Evolutionary conservation across 73 alveolate species (phyloP).

Genomic region (Durusdinium trenchii): DNA sequence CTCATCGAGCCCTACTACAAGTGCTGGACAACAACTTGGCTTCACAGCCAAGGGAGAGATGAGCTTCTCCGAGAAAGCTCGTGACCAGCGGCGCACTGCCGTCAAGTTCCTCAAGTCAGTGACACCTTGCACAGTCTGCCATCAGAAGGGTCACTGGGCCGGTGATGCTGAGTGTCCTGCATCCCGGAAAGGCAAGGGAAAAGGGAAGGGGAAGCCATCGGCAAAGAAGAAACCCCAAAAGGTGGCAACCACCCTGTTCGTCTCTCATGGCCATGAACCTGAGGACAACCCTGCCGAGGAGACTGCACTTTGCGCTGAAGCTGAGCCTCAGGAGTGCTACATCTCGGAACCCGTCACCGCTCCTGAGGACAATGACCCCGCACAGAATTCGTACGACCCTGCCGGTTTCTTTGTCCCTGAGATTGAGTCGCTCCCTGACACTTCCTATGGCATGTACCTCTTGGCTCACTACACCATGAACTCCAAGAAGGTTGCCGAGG

Average conservation of each 20-base stretch:
- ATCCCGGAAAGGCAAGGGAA: too few species aligned
- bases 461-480: neutral
- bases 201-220: too few species aligned
- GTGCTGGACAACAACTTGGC: too few species aligned
- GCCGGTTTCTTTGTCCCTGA: neutral
- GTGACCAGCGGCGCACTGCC: too few species aligned
- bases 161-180: neutral
- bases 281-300: neutral
- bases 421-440: neutral
- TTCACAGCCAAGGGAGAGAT: too few species aligned
- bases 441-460: neutral
- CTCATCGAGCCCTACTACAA: too few species aligned
- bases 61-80: too few species aligned
- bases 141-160: neutral
- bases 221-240: slow-evolving; percentile 16
- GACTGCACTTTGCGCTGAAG: neutral
- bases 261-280: neutral
- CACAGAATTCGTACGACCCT: neutral
- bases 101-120: neutral
- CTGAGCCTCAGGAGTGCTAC: neutral
- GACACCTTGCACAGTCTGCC: neutral
- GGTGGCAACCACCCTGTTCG: neutral
- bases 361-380: neutral
- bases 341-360: neutral
- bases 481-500: neutral